A percentile compares a stretch with the other conserved stretches of the same genome.
Evolutionary conservation across 208 protist genomes (phyloP).

Genomic region (Leishmania lainsoni): DNA sequence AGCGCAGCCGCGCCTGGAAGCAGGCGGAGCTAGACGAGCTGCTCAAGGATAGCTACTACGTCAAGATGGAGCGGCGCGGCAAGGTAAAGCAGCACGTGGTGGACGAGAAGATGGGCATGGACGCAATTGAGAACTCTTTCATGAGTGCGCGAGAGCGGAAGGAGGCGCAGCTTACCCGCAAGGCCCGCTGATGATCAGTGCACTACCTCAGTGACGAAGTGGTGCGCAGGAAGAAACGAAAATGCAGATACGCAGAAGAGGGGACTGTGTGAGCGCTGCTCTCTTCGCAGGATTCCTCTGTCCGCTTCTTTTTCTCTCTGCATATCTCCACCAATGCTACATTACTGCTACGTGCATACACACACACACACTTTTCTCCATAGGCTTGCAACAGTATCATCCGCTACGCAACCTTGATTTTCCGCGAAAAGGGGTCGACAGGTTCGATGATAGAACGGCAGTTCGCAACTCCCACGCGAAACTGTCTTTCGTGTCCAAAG

Average conservation of each 20-base stretch:
- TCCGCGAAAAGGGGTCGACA: background rate
- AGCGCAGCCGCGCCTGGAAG: slow-evolving; percentile 82
- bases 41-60: slow-evolving; percentile 91
- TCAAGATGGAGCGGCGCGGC: slow-evolving; percentile 87
- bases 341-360: background rate
- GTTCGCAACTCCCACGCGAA: background rate
- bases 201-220: background rate
- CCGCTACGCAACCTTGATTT: background rate
- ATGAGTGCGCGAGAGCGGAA: slow-evolving; percentile 83
- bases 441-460: background rate
- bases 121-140: slow-evolving; percentile 88
- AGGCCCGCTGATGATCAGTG: slow-evolving; percentile 17
- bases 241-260: background rate
- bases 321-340: background rate
- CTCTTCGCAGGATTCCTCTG: background rate
- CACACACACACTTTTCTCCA: background rate
- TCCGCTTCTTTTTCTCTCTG: background rate
- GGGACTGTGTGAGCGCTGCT: background rate
- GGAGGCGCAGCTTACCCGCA: slow-evolving; percentile 69
- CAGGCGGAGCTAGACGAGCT: slow-evolving; percentile 89
- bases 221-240: background rate
- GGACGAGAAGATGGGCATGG: slow-evolving; percentile 83
- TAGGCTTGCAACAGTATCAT: background rate
- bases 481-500: background rate
- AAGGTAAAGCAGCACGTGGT: slow-evolving; percentile 61